Base-by-base conservation (phyloP, 805 yeast genomes). In the Yarrowia alimentaria region DNA sequence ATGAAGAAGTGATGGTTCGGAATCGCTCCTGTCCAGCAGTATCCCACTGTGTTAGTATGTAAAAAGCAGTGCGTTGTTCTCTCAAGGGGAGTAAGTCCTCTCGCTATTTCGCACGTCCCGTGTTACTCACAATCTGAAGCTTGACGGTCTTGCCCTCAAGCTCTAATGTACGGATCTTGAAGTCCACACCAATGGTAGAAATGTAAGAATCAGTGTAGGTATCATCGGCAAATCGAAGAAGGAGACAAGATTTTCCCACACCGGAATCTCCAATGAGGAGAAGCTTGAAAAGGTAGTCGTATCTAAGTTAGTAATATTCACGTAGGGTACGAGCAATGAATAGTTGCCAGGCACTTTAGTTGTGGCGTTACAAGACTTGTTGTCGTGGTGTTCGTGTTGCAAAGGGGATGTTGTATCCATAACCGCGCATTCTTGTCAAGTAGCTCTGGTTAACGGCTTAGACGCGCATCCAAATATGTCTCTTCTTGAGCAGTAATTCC, bases 11-110 rank as follows among this genome's bases (percentile, higher is more conserved):
- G 71, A 91, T 91, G 47, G 99, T 93, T 72, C 98, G 83, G 74
- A 93, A 93, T 62, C 99, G 77, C 70, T 93, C 99, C 74, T 93
- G 99, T 38, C 99, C 99, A 10, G 98, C 99, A 52, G 99, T 93
- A 67, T 93, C 99, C 99, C 99, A 93, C 64, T 61, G 47, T 5
- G 37, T 51, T 43, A 25, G 49, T 43, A 31, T 8, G 3, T n/a
- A 6, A 5, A 8, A 6, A 7, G 20, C n/a, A 3, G 13, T 7
- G 8, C 19, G 8, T 5, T 7, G 29, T 12, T n/a, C n/a, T n/a
- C n/a, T n/a, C n/a, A n/a, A n/a, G n/a, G n/a, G n/a, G n/a, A n/a
- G n/a, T n/a, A n/a, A n/a, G n/a, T n/a, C n/a, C n/a, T n/a, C n/a
- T n/a, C n/a, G n/a, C n/a, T n/a, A n/a, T n/a, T n/a, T n/a, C n/a